Conservation (phyloP, 2,329 filamentous ascomycete species). For the Purpureocillium takamizusanense region DNA sequence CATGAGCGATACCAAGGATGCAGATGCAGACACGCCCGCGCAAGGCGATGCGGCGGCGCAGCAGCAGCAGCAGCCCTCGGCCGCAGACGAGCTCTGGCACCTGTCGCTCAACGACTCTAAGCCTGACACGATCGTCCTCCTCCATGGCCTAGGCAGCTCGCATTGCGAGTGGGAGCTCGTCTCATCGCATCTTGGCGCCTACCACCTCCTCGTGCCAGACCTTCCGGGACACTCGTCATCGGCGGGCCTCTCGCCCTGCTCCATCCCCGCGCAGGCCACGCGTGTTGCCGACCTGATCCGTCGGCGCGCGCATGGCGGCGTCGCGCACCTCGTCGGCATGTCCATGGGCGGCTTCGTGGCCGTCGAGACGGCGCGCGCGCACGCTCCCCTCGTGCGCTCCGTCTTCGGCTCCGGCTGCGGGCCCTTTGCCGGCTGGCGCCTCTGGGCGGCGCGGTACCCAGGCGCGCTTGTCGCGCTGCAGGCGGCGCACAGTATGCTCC, state of each 20-base stretch:
- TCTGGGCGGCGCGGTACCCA: conserved; percentile 16
- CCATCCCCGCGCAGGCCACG: conserved; percentile 19
- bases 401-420: conserved; percentile 24
- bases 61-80: neutral
- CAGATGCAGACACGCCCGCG: too few relatives aligned
- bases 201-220: conserved; percentile 30
- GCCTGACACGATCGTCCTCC: conserved; percentile 18
- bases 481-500: conserved; percentile 16
- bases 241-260: conserved; percentile 18
- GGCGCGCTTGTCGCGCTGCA: conserved; percentile 5
- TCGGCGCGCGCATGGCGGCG: conserved; percentile 21
- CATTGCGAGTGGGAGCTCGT: conserved; percentile 24
- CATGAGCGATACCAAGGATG: too few relatives aligned
- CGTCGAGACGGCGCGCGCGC: conserved; percentile 17
- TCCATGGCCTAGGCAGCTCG: conserved; percentile 22
- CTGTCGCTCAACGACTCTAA: conserved; percentile 18
- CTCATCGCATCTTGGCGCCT: conserved; percentile 22
- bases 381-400: conserved; percentile 24
- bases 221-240: conserved; percentile 29
- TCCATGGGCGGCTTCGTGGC: conserved; percentile 29
- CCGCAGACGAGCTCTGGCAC: conserved; percentile 15
- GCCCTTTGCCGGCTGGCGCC: conserved; percentile 16
- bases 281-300: conserved; percentile 25
- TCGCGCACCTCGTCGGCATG: conserved; percentile 29
- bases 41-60: too few relatives aligned